These are phyloP conservation scores for Fraxinus velutina DNA, from an alignment of 305 asterid genomes.

Conservation along the genomic window DNA sequence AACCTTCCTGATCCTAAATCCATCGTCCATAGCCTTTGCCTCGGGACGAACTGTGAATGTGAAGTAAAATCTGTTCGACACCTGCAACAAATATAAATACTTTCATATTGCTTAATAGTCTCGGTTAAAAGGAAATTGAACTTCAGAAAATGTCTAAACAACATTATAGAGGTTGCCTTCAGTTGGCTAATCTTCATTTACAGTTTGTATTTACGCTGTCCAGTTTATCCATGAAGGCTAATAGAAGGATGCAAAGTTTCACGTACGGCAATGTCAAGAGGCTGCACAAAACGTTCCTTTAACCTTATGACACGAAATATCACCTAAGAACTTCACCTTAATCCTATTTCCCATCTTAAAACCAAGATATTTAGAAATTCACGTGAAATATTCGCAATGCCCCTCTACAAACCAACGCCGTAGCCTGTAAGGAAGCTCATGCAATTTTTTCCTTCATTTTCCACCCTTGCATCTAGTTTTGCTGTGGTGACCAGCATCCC, in stretches of 20 bases:
- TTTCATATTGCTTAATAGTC: background rate
- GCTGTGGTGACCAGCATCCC: background rate
- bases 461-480: background rate
- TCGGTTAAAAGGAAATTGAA: background rate
- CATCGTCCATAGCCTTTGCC: slow-evolving; percentile 66
- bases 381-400: background rate
- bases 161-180: background rate
- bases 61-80: slow-evolving; percentile 81
- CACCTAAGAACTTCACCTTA: background rate
- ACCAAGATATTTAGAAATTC: background rate
- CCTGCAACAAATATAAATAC: slow-evolving; percentile 38
- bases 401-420: no score
- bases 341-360: background rate
- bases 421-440: background rate
- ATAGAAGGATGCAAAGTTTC: background rate
- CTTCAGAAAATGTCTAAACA: background rate
- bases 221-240: background rate
- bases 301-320: background rate
- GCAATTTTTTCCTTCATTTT: background rate
- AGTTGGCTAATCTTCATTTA: background rate
- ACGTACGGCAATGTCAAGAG: background rate
- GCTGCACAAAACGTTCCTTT: background rate
- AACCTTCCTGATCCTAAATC: slow-evolving; percentile 76
- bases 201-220: background rate
- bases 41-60: slow-evolving; percentile 80